Evolutionary conservation across 805 yeast species (phyloP), one percentile per base, ranked within the genome.

Genomic region (Kodamaea kakaduensis): DNA sequence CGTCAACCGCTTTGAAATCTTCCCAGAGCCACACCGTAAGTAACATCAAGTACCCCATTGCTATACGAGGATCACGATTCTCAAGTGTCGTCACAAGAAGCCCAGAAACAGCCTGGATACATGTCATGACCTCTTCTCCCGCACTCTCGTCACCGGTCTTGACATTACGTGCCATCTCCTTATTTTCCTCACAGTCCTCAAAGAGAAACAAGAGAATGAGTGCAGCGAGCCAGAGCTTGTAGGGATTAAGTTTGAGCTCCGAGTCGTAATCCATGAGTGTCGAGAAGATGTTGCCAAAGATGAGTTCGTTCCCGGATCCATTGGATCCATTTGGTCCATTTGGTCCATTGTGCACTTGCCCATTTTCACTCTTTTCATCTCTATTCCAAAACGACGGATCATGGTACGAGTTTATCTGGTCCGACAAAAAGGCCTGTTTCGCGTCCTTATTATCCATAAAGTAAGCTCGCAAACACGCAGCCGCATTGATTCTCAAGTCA

Each of bases 161-260:
- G n/a, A 85, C 64, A 0, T 54, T 50, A 30, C 75, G 57, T 0
- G 82, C 71, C 9, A 68, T 40, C 6, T 64, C 63, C 43, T 75
- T 73, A 12, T 75, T 61, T 13, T 70, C 76, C 4, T 67, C 67
- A 40, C 59, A 63, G 24, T 73, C 81, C 36, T 74, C 75, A 42
- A 88, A 72, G 2, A 88, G 53, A 36, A 73, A 75, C 27, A 83
- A 65, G 15, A 90, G 53, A 3, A 86, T 63, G 3, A 78, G 72
- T 2, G 84, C 65, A 0, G 96, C 77, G 59, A 90, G 89, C 93
- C 95, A 93, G 1, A 78, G 59, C 48, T 79, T 77, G 53, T 88
- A 93, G 0, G 99, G 97, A 46, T 93, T 90, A 21, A 89, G 59
- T 36, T 79, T 75, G 28, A 54, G 38, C 10, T 61, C 67, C 2